phyloP scores from a whole-genome alignment of 2,329 filamentous ascomycete species.

The Drechslerella coelobrocha region DNA sequence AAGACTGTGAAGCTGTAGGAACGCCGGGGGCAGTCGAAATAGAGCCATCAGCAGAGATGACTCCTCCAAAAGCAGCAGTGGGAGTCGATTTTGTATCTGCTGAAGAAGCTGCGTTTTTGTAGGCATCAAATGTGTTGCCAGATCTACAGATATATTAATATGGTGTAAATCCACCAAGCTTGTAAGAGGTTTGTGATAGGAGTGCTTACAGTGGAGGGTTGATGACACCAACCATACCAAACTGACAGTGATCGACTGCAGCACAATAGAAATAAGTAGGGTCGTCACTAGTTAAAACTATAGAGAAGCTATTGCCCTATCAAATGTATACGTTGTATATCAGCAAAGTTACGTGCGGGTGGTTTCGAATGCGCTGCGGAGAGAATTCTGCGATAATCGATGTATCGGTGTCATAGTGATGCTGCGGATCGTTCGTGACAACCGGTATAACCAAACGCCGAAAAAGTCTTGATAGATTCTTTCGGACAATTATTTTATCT shows the following conservation, averaged over 20 bases:
- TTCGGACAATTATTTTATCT: no score
- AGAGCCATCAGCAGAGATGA: not conserved
- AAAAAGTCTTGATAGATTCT: no score
- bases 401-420: no score
- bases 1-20: not conserved
- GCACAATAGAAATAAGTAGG: not conserved
- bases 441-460: no score
- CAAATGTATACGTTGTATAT: not conserved
- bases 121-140: not conserved
- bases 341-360: no score
- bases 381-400: no score
- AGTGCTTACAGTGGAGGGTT: not conserved
- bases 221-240: not conserved
- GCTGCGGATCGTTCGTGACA: no score
- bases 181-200: no score
- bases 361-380: no score
- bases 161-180: not conserved
- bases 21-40: not conserved
- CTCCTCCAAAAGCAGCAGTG: not conserved
- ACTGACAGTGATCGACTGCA: not conserved
- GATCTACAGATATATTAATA: not conserved
- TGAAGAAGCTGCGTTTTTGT: not conserved
- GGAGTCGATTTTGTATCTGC: not conserved
- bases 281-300: not conserved
- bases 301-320: not conserved